phyloP scores from a whole-genome alignment of 176 grass and related monocot genomes.

The Cocos nucifera region DNA sequence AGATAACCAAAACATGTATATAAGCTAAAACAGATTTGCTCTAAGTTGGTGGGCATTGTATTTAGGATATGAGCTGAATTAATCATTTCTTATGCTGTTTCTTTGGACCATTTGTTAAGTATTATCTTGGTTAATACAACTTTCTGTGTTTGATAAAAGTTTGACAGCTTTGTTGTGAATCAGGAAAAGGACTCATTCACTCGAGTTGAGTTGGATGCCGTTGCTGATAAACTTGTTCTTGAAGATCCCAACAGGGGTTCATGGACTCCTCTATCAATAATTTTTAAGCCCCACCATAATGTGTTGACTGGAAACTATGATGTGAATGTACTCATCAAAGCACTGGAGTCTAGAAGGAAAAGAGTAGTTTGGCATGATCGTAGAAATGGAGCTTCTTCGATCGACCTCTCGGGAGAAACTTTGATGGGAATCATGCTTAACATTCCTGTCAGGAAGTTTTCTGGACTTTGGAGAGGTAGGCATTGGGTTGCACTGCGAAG shows the following conservation, averaged over 20 bases:
- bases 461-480: conserved; percentile 61
- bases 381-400: conserved; percentile 45
- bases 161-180: conserved; percentile 21
- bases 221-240: conserved; percentile 51
- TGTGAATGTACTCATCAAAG: conserved; percentile 76
- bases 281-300: conserved; percentile 84
- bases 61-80: no score
- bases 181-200: conserved; percentile 71
- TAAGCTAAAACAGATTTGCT: no score
- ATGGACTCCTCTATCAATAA: conserved; percentile 59
- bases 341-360: conserved; percentile 60
- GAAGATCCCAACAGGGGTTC: conserved; percentile 43
- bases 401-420: conserved; percentile 38
- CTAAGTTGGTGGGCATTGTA: no score
- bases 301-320: conserved; percentile 78
- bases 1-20: no score
- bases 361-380: conserved; percentile 75
- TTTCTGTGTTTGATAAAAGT: conserved; percentile 14
- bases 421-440: conserved; percentile 81
- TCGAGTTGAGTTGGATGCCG: conserved; percentile 44
- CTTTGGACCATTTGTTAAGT: no score
- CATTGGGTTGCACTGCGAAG: conserved; percentile 68
- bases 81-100: no score
- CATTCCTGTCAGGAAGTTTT: conserved; percentile 34
- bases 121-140: neutral